Evolutionary conservation across 257 asterid genomes (phyloP).

Genomic region (Paraleonurus japonicus): DNA sequence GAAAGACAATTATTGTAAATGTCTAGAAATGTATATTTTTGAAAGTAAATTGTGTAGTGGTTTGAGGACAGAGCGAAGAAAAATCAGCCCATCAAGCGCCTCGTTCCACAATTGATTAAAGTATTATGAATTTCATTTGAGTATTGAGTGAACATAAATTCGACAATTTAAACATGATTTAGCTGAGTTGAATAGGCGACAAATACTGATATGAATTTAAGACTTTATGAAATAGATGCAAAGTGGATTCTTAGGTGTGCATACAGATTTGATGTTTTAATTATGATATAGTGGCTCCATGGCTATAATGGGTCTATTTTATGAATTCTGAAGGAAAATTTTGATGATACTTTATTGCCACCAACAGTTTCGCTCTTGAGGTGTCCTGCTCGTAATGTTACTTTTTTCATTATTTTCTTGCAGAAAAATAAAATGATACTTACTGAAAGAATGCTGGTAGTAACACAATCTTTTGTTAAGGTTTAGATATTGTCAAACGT

Average conservation of each 20-base stretch:
- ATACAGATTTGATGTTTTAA: not conserved
- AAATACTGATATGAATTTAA: not conserved
- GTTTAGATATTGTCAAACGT: not conserved
- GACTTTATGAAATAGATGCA: not conserved
- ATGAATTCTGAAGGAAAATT: not conserved
- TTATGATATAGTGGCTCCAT: not conserved
- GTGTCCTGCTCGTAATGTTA: no score
- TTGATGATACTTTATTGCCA: not conserved
- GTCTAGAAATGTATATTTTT: not conserved
- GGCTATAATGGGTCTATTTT: not conserved
- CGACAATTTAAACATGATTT: no score
- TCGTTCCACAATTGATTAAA: not conserved
- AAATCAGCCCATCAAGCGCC: not conserved
- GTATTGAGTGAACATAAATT: not conserved
- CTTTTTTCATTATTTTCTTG: not conserved
- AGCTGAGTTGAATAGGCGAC: not conserved
- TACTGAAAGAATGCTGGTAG: not conserved
- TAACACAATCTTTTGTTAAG: not conserved
- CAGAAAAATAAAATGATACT: not conserved
- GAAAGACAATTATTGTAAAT: not conserved
- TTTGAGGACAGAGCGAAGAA: not conserved
- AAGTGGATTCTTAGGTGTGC: not conserved
- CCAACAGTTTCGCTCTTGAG: not conserved
- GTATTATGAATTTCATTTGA: not conserved
- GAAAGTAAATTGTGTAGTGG: conserved; percentile 1